Conservation (phyloP, 2,329 filamentous ascomycete species). For the Xylariaceae sp. region DNA sequence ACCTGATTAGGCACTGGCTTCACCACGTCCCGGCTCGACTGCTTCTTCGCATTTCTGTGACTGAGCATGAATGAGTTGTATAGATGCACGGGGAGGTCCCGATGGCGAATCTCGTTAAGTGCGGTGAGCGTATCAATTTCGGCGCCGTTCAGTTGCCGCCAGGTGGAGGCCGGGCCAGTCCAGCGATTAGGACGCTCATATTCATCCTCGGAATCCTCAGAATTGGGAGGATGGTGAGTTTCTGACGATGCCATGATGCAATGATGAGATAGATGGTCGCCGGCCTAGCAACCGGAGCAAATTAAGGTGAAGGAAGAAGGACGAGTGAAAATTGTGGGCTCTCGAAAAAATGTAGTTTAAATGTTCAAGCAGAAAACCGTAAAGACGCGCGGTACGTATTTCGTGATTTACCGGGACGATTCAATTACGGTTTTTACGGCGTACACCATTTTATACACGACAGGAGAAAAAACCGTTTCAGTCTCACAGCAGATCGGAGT, state of each 20-base stretch:
- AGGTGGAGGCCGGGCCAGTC: slow-evolving; percentile 60
- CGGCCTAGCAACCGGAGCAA: background rate
- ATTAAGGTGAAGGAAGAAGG: background rate
- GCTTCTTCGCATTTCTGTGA: slow-evolving; percentile 32
- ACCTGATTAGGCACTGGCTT: slow-evolving; percentile 31
- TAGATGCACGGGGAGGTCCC: slow-evolving; percentile 69
- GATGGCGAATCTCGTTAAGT: slow-evolving; percentile 56
- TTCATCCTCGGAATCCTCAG: slow-evolving; percentile 35
- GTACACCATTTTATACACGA: too few relatives aligned
- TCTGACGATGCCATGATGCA: slow-evolving; percentile 20
- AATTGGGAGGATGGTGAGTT: slow-evolving; percentile 33
- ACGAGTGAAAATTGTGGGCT: slow-evolving; percentile 11
- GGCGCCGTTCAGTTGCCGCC: slow-evolving; percentile 55
- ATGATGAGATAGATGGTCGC: background rate
- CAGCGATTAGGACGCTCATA: slow-evolving; percentile 64
- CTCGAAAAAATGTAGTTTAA: background rate
- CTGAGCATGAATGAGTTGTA: slow-evolving; percentile 73
- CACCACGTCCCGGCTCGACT: slow-evolving; percentile 3
- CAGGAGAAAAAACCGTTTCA: background rate
- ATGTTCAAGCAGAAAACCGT: background rate
- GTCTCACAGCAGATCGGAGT: background rate
- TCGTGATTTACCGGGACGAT: too few relatives aligned
- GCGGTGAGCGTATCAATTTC: slow-evolving; percentile 60
- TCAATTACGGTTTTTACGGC: too few relatives aligned
- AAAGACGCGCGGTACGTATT: too few relatives aligned